phyloP scores from a whole-genome alignment of 345 rosid genomes.

The Linum trigynum region DNA sequence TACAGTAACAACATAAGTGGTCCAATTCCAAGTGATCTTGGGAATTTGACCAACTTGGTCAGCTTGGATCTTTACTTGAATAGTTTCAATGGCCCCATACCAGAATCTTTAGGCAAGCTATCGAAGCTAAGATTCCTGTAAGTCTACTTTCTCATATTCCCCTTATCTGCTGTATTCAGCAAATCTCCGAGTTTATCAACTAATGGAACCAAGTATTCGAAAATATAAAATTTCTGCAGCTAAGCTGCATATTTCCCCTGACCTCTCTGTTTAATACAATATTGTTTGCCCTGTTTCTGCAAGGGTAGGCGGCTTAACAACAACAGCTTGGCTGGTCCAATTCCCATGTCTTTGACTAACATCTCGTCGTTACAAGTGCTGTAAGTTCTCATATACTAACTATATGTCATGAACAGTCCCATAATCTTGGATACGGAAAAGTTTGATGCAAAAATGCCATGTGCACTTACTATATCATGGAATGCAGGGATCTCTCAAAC shows the following conservation, averaged over 20 bases:
- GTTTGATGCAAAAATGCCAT: not conserved
- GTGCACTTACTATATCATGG: constrained; percentile 12
- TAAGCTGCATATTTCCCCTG: not conserved
- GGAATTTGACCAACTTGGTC: constrained; percentile 87
- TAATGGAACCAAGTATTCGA: not conserved
- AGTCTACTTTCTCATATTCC: constrained; percentile 24
- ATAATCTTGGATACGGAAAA: not conserved
- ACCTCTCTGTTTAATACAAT: not conserved
- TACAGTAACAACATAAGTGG: constrained; percentile 92
- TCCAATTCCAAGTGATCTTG: constrained; percentile 84
- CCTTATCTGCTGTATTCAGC: not conserved
- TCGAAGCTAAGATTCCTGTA: constrained; percentile 91
- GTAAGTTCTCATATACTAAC: constrained; percentile 41
- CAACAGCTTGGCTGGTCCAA: constrained; percentile 73
- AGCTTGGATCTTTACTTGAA: constrained; percentile 99
- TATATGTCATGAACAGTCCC: not conserved
- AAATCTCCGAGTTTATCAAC: not conserved
- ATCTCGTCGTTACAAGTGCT: constrained; percentile 83
- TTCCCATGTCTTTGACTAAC: constrained; percentile 86
- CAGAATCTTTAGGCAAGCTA: constrained; percentile 73
- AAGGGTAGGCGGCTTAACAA: constrained; percentile 93
- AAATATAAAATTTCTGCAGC: not conserved
- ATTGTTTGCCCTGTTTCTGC: constrained; percentile 26
- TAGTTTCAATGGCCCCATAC: constrained; percentile 82
- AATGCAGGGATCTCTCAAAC: constrained; percentile 85